These are phyloP conservation scores for Myriosclerotinia scirpicola DNA, from an alignment of 2,329 filamentous ascomycete species.

Conservation along the genomic window DNA sequence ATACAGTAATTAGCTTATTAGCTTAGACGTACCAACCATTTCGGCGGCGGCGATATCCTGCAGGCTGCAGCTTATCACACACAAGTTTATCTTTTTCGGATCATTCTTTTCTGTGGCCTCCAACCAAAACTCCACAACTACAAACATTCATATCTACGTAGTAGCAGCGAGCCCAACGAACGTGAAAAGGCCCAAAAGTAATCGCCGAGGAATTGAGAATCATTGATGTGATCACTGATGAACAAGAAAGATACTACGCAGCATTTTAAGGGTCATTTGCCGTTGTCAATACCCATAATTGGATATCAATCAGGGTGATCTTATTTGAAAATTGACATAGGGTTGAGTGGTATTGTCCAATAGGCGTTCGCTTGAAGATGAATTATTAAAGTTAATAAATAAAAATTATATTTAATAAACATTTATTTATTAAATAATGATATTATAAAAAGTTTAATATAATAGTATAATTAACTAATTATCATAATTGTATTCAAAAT, in stretches of 20 bases:
- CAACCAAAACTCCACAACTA: conserved; percentile 7
- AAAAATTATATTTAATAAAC: too few relatives aligned
- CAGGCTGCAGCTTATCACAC: not conserved
- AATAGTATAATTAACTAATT: too few relatives aligned
- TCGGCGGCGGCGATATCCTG: conserved; percentile 20
- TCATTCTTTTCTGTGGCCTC: not conserved
- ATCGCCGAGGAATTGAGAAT: not conserved
- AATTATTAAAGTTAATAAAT: too few relatives aligned
- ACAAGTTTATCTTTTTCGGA: conserved; percentile 4
- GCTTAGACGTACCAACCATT: not conserved
- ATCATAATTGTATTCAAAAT: too few relatives aligned
- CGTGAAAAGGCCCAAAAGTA: not conserved
- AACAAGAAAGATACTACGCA: not conserved
- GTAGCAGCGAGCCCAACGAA: conserved; percentile 14
- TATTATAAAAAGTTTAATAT: too few relatives aligned
- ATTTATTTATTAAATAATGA: too few relatives aligned
- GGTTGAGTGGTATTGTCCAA: too few relatives aligned
- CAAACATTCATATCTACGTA: not conserved
- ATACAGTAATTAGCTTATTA: too few relatives aligned
- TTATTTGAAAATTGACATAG: not conserved
- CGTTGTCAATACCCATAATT: conserved; percentile 7
- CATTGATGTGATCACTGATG: not conserved
- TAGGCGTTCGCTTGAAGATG: too few relatives aligned
- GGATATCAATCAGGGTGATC: conserved; percentile 11
- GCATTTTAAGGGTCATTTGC: not conserved